Evolutionary conservation across 192 early-diverging fungal species (phyloP), one percentile per base, ranked within the genome.

Genomic region (Coemansia sp.): DNA sequence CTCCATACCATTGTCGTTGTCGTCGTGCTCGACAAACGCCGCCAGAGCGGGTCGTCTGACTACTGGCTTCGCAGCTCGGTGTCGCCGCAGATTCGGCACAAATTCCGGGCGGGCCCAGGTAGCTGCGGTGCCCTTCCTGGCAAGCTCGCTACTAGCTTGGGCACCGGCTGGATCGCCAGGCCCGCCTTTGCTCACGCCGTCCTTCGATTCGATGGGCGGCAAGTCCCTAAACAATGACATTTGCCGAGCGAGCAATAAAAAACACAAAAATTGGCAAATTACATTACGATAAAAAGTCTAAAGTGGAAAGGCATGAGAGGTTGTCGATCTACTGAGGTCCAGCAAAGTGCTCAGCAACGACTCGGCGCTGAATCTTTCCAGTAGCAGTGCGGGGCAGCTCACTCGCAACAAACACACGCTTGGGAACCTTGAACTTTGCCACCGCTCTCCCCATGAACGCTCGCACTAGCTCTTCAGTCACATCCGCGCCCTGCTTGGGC

Each of bases 341-440:
- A 16, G 80, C 72, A 72, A 91, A 90, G 31, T 85, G 84, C 63
- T 84, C 79, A 3, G 85, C 77, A 34, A 89, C 83, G 11, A 85
- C 74, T 20, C 84, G 82, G 53, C 88, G 78, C 72, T 88, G 87
- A 50, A 91, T 85, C 63, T 91, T 91, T 50, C 90, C 90, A 8
- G 90, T 91, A 36, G 88, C 90, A 1, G 90, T 91, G 59, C 88
- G 85, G 16, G 89, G 90, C 67, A 91, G 80, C 45, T 73, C 59
- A 14, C 82, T 69, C 10, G 86, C 85, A 48, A 92, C 73, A 75
- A 85, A 91, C 26, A 92, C 76, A 58, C 81, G 83, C 76, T 90
- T 90, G 35, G 90, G 90, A 8, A 88, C 79, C 66, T 92, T 92
- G 73, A 91, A 92, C 64, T 73, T 83, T 10, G 89, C 86, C 16